Conservation (phyloP, 163 green algal genomes). For the Trebouxia gelatinosa region DNA sequence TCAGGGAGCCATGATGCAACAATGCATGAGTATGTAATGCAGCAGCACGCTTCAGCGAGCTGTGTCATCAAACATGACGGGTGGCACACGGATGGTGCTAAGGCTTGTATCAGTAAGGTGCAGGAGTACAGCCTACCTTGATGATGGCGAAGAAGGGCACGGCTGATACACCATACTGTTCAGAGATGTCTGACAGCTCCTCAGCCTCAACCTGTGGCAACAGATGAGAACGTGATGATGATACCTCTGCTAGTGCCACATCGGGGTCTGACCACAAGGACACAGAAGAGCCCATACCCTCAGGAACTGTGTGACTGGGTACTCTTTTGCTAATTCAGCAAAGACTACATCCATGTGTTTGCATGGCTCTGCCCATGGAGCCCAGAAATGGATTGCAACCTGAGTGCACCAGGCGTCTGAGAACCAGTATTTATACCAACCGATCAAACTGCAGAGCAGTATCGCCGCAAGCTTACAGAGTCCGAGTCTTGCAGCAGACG, state of each 20-base stretch:
- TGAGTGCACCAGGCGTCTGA: no score
- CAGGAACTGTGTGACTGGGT: conserved; percentile 48
- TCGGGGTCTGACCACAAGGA: no score
- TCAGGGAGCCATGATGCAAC: no score
- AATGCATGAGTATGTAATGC: no score
- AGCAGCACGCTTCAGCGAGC: no score
- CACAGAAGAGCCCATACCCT: no score
- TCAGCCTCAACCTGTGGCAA: conserved; percentile 59
- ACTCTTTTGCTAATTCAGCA: conserved; percentile 54
- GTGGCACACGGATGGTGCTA: no score
- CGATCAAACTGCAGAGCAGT: neutral
- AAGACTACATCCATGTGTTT: conserved; percentile 77
- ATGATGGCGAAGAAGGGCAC: conserved; percentile 75
- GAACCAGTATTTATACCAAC: neutral
- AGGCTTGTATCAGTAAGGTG: no score
- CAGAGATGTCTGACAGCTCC: conserved; percentile 48
- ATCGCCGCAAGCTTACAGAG: no score
- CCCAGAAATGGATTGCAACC: conserved; percentile 82
- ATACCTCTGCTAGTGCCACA: no score
- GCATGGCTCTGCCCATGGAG: conserved; percentile 84
- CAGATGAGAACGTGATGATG: no score
- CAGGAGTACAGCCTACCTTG: conserved; percentile 47
- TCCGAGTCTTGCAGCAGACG: neutral
- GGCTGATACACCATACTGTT: conserved; percentile 59
- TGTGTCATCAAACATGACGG: no score